Evolutionary conservation across 306 rosid species (phyloP).

Genomic region (Geum urbanum): DNA sequence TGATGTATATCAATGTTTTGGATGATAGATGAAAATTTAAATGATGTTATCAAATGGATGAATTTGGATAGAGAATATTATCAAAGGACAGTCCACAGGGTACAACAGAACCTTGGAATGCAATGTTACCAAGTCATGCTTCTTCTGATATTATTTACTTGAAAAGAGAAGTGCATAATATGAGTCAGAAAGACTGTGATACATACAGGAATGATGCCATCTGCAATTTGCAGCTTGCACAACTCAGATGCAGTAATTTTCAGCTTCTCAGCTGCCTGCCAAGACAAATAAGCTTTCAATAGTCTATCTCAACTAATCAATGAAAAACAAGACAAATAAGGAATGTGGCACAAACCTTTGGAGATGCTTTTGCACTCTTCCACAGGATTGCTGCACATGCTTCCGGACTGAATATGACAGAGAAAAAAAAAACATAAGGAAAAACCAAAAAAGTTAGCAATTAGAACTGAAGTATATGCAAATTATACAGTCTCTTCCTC

Average conservation of each 20-base stretch:
- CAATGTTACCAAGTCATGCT: neutral
- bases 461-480: no score
- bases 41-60: neutral
- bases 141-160: neutral
- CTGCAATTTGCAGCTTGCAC: slow-evolving; percentile 64
- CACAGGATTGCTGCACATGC: slow-evolving; percentile 98
- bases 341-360: slow-evolving; percentile 48
- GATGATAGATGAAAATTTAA: neutral
- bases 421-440: slow-evolving; percentile 29
- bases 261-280: slow-evolving; percentile 84
- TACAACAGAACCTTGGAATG: neutral
- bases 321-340: slow-evolving; percentile 10
- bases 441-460: slow-evolving; percentile 22
- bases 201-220: slow-evolving; percentile 81
- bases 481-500: slow-evolving; percentile 6
- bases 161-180: neutral
- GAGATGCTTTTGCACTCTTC: slow-evolving; percentile 86
- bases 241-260: slow-evolving; percentile 70
- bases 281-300: slow-evolving; percentile 6
- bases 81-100: slow-evolving; percentile 3
- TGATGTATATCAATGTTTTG: neutral
- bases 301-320: slow-evolving; percentile 14
- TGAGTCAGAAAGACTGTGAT: slow-evolving; percentile 18
- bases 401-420: slow-evolving; percentile 69
- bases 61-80: neutral